These are phyloP conservation scores for Rubia yunnanensis DNA, from an alignment of 257 asterid species.

Conservation along the genomic window DNA sequence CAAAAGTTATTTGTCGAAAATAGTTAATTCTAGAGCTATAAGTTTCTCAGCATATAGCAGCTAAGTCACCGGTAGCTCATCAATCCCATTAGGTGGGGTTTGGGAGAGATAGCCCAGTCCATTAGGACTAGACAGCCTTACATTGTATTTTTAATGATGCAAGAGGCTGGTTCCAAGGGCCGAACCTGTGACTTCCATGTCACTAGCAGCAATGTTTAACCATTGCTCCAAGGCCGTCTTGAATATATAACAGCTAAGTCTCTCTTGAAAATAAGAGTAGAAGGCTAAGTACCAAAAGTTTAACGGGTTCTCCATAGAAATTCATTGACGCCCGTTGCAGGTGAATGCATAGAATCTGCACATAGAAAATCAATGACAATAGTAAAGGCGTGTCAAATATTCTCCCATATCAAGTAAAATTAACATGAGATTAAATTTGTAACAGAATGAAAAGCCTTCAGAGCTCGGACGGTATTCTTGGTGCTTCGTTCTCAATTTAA, in stretches of 20 bases:
- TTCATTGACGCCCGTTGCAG: slow-evolving; percentile 85
- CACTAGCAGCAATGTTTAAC: too few species aligned
- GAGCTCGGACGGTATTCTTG: not conserved
- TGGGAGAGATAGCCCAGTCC: too few species aligned
- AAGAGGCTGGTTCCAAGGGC: too few species aligned
- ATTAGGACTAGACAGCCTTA: too few species aligned
- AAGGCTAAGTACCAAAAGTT: slow-evolving; percentile 49
- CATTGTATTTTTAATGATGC: too few species aligned
- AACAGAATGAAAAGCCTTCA: not conserved
- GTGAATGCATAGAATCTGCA: slow-evolving; percentile 87
- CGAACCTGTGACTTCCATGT: too few species aligned
- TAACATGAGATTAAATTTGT: not conserved
- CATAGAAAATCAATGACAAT: slow-evolving; percentile 11
- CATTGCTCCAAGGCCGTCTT: too few species aligned
- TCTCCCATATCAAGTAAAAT: not conserved
- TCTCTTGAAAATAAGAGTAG: not conserved
- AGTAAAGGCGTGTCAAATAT: slow-evolving; percentile 5
- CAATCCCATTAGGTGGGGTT: too few species aligned
- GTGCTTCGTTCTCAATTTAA: not conserved
- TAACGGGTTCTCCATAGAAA: slow-evolving; percentile 55
- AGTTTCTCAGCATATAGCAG: too few species aligned
- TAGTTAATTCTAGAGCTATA: too few species aligned
- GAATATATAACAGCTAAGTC: not conserved
- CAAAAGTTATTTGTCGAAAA: too few species aligned
- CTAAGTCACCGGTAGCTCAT: too few species aligned